phyloP scores from a whole-genome alignment of 345 rosid species.

The Heritiera fomes region DNA sequence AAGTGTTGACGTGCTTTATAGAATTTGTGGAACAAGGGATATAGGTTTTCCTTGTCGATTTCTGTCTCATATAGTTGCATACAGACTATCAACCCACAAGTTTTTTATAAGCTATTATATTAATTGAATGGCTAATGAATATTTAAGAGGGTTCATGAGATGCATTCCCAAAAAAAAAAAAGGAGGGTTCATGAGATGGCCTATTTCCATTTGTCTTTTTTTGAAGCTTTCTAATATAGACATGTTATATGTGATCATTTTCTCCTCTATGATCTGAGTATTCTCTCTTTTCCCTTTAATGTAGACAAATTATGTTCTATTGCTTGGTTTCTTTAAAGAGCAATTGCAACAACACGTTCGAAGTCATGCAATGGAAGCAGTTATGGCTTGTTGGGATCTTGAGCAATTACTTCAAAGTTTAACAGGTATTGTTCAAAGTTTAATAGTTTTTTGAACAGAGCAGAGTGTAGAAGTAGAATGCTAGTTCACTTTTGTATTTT shows the following conservation, averaged over 20 bases:
- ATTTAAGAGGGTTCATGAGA: neutral
- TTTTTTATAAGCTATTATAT: neutral
- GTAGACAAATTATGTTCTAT: conserved; percentile 74
- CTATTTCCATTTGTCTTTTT: neutral
- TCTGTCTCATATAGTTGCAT: neutral
- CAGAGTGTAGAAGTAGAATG: neutral
- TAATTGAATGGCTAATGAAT: neutral
- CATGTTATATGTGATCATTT: neutral
- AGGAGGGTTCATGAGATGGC: neutral
- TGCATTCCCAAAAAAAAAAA: no score
- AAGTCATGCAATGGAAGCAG: conserved; percentile 91
- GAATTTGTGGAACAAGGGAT: neutral
- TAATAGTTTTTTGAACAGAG: neutral
- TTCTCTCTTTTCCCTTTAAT: conserved; percentile 27
- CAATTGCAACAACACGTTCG: conserved; percentile 87
- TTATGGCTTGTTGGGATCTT: conserved; percentile 84
- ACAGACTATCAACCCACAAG: neutral
- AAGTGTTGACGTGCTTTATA: neutral
- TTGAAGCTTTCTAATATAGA: neutral
- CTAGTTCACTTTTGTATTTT: neutral
- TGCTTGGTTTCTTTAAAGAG: conserved; percentile 77
- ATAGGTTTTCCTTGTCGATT: neutral
- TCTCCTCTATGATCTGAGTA: conserved; percentile 16
- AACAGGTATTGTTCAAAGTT: conserved; percentile 40
- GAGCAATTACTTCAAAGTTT: conserved; percentile 74